These are phyloP conservation scores for Pisolithus sp. DNA, from an alignment of 768 basidiomycete genomes.

Conservation along the genomic window DNA sequence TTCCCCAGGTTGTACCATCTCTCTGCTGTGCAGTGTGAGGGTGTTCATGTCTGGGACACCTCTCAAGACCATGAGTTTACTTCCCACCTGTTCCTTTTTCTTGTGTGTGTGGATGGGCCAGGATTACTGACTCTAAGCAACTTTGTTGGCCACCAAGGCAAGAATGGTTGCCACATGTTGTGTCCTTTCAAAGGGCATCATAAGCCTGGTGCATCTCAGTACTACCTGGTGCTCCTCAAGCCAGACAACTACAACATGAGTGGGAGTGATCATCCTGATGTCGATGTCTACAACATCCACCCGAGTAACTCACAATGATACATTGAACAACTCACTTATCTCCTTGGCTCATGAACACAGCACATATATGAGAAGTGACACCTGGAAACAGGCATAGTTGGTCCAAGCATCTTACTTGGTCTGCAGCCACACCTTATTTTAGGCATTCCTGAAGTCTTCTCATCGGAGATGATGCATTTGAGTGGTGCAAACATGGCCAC, in stretches of 20 bases:
- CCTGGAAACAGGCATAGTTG: conserved; percentile 27
- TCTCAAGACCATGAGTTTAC: neutral
- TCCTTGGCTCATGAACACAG: neutral
- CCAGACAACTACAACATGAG: conserved; percentile 16
- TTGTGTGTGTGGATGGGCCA: conserved; percentile 28
- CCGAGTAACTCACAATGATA: neutral
- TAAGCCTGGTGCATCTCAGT: conserved; percentile 26
- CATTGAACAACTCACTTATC: neutral
- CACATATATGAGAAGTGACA: conserved; percentile 18
- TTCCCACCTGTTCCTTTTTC: conserved; percentile 9
- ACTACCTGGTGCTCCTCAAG: conserved; percentile 32
- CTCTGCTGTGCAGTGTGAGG: conserved; percentile 13
- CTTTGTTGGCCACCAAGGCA: conserved; percentile 30
- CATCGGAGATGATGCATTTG: conserved; percentile 39
- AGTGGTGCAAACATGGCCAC: conserved; percentile 21
- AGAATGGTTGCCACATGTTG: conserved; percentile 17
- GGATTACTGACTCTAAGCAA: conserved; percentile 26
- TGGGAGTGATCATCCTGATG: conserved; percentile 19
- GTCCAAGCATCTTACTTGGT: conserved; percentile 32
- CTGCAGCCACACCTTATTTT: conserved; percentile 17
- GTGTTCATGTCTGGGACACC: conserved; percentile 18
- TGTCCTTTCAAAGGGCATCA: conserved; percentile 26
- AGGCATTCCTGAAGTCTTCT: conserved; percentile 29
- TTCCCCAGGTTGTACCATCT: conserved; percentile 11
- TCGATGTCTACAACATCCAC: conserved; percentile 9